Evolutionary conservation across 768 basidiomycete genomes (phyloP), one percentile per base, ranked within the genome.

Genomic region (Lentinula sp.): DNA sequence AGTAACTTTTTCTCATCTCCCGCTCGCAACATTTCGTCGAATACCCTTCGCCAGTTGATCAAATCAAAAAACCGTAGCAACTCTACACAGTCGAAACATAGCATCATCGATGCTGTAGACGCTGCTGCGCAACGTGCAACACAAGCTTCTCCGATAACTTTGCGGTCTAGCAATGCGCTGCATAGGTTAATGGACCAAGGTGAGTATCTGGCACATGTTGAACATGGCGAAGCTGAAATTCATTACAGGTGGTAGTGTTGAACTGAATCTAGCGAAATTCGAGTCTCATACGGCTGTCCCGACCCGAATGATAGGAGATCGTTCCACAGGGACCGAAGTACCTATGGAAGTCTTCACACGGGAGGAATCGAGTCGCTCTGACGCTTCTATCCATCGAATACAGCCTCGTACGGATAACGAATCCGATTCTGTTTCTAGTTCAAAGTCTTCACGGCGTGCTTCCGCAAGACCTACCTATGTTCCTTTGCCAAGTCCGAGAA

Each of bases 121-220:
- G 70, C 71, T 4, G 68, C 69, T 28, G 68, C 68, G 1, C 57
- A 69, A 23, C 69, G 70, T 21, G 67, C 70, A 37, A 68, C 73
- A 2, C 67, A 69, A 53, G 65, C 66, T 32, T 63, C 66, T 8
- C 67, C 74, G 9, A 63, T 69, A 1, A 66, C 73, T 7, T 65
- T 71, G 32, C 67, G 72, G 61, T 71, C 75, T 60, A 67, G 67
- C 58, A 76, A 83, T 50, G 85, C 81, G 0, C 75, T 89, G 74
- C 84, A 87, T 59, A 79, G 80, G 16, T 42, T 88, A 10, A 88
- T 88, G 86, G 85, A 89, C 61, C 80, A 85, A 67, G 83, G 81
- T 80, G 58, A 5, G 34, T 63, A 73, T 66, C 35, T n/a, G 18
- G 62, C 43, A 64, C 55, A 16, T 60, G 9, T 21, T 21, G 2